Percentiles rank a stretch among this genome's conserved stretches.
Conservation (phyloP, 1,139 yeast genomes). For the Magnusiomyces fungicola region DNA sequence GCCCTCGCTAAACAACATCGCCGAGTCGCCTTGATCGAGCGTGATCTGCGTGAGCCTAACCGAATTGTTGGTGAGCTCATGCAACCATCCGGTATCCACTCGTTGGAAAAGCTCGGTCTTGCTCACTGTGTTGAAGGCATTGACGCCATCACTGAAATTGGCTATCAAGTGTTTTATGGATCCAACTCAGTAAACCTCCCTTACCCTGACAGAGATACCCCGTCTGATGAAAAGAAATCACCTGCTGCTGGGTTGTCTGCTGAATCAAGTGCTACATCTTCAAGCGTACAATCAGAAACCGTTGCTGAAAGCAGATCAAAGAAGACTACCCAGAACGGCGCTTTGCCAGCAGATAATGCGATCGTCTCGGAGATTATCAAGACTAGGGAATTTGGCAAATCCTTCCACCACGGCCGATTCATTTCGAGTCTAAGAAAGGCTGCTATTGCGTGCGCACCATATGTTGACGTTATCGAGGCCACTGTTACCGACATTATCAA, state of each 20-base stretch:
- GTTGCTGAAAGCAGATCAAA: slow-evolving; percentile 5
- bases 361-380: slow-evolving; percentile 22
- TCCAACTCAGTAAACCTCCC: slow-evolving; percentile 52
- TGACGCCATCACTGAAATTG: slow-evolving; percentile 69
- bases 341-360: slow-evolving; percentile 3
- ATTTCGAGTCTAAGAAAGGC: slow-evolving; percentile 67
- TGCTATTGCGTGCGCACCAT: slow-evolving; percentile 50
- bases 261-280: not conserved
- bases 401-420: slow-evolving; percentile 90
- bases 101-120: slow-evolving; percentile 76
- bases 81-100: slow-evolving; percentile 92
- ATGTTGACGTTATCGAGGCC: slow-evolving; percentile 69
- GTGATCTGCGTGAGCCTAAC: slow-evolving; percentile 90
- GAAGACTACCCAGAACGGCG: not conserved
- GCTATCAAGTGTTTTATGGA: slow-evolving; percentile 70
- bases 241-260: not conserved
- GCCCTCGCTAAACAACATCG: slow-evolving; percentile 88
- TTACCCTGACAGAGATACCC: slow-evolving; percentile 46
- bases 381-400: slow-evolving; percentile 51
- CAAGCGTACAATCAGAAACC: slow-evolving; percentile 5
- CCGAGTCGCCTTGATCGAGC: slow-evolving; percentile 53
- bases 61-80: slow-evolving; percentile 93
- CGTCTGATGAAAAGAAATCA: too few relatives aligned
- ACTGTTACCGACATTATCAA: slow-evolving; percentile 61
- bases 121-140: slow-evolving; percentile 69